phyloP scores from a whole-genome alignment of 2,329 filamentous ascomycete genomes.

The Talaromyces verruculosus region DNA sequence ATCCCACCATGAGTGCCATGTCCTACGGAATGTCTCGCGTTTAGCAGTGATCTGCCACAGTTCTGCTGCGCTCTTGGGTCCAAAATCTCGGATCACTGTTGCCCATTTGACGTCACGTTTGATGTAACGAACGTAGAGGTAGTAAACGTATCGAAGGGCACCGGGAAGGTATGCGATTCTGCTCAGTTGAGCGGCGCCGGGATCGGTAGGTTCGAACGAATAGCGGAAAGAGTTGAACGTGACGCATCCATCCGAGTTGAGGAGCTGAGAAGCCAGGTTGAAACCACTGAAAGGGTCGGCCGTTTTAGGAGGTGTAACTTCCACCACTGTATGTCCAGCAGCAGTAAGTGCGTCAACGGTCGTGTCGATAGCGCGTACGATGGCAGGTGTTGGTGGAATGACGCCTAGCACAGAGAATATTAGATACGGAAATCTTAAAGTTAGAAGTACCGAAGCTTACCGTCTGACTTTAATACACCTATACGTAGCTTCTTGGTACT shows the following conservation, averaged over 20 bases:
- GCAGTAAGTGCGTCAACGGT: constrained; percentile 67
- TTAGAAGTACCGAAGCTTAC: constrained; percentile 29
- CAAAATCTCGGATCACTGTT: constrained; percentile 70
- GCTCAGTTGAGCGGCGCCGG: constrained; percentile 72
- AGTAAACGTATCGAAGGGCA: constrained; percentile 79
- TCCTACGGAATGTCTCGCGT: constrained; percentile 73
- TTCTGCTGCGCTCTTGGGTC: constrained; percentile 70
- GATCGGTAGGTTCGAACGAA: constrained; percentile 75
- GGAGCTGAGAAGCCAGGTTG: constrained; percentile 71
- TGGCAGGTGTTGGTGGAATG: constrained; percentile 82
- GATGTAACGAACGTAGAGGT: constrained; percentile 84
- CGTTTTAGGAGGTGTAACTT: constrained; percentile 65
- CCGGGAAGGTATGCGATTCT: constrained; percentile 71
- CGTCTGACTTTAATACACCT: constrained; percentile 75
- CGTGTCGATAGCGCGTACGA: constrained; percentile 70
- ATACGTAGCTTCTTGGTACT: constrained; percentile 65
- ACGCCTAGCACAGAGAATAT: constrained; percentile 54
- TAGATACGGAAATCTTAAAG: not conserved
- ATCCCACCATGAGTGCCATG: constrained; percentile 86
- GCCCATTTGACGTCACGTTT: constrained; percentile 75
- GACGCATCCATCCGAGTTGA: constrained; percentile 79
- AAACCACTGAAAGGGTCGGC: constrained; percentile 78
- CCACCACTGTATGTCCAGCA: constrained; percentile 72
- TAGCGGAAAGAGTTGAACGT: constrained; percentile 77
- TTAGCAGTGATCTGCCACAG: constrained; percentile 78